phyloP scores from a whole-genome alignment of 371 early-diverging fungal species.

The Rhizomucor pusillus region DNA sequence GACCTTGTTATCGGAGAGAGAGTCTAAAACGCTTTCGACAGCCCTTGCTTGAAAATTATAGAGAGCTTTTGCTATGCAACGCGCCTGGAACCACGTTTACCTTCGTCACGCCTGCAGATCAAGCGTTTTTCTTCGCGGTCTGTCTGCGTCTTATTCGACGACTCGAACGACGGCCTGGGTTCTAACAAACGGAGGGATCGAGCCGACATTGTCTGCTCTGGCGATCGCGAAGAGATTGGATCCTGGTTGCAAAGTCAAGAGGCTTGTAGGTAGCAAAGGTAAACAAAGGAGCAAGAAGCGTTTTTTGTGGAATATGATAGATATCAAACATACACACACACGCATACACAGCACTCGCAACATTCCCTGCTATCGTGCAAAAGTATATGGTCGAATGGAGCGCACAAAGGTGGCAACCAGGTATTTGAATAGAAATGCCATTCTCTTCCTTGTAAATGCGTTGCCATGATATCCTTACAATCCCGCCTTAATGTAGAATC shows the following conservation, averaged over 20 bases:
- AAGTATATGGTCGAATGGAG: slow-evolving; percentile 18
- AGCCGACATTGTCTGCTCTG: slow-evolving; percentile 14
- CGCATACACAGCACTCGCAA: slow-evolving; percentile 6
- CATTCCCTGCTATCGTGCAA: slow-evolving; percentile 15
- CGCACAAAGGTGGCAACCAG: neutral
- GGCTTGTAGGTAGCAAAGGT: slow-evolving; percentile 9
- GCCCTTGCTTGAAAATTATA: too few species aligned
- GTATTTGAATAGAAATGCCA: neutral
- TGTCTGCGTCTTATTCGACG: too few species aligned
- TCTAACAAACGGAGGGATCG: slow-evolving; percentile 17
- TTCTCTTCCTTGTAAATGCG: too few species aligned
- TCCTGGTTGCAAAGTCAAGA: slow-evolving; percentile 8
- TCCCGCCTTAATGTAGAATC: too few species aligned
- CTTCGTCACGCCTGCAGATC: too few species aligned
- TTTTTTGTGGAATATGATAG: neutral
- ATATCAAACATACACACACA: slow-evolving; percentile 6
- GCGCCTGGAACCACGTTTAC: too few species aligned
- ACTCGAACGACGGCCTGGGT: slow-evolving; percentile 10
- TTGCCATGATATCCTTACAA: too few species aligned
- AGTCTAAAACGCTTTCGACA: too few species aligned
- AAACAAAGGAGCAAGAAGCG: neutral
- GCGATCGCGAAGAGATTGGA: slow-evolving; percentile 15
- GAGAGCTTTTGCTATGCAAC: too few species aligned
- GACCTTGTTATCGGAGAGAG: too few species aligned
- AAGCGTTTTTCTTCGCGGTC: too few species aligned